Base-by-base conservation (phyloP, 768 basidiomycete species). In the Mycena pura region DNA sequence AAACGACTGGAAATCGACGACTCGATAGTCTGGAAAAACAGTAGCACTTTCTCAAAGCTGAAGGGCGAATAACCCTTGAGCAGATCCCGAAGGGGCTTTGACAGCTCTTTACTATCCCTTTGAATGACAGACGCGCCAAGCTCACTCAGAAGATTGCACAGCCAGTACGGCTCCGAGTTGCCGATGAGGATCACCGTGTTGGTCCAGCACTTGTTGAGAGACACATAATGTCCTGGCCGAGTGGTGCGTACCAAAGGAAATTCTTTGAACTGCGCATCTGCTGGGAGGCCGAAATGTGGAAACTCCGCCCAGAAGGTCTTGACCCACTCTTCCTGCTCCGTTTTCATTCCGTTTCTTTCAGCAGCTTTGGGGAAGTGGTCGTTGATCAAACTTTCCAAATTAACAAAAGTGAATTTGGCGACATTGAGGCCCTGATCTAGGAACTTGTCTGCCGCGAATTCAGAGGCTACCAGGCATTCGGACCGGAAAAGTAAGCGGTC, bases 191-290 rank as follows among this genome's bases (percentile, higher is more conserved):
- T 60, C 8, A 70, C 72, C 0, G 62, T 58, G 1, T 57, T 65
- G 10, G 70, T 58, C 47, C 50, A 68, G 51, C 77, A 76, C 34
- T 72, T 64, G 3, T 60, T 32, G 14, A 80, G 54, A 4, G 78
- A 79, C n/a, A 75, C 70, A 31, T 74, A 80, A 7, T 60, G 44
- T 10, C 68, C 66, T 1, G 55, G 36, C 5, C 29, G 60, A 28
- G 57, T 63, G 4, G 76, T 77, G 10, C 73, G 75, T 0, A 82
- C 75, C 14, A 82, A 65, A 2, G 77, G 76, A 53, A 76, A 77
- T 8, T 50, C 34, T 5, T 36, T 28, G 38, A 65, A 41, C 2
- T 57, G 49, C 11, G 76, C 69, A 5, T 72, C 65, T 1, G 51
- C 28, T 5, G 40, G 13, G 14, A 61, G 34, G 6, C 50, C 43